A percentile compares a stretch with the other conserved stretches of the same genome.
These are phyloP conservation scores for Rhizopogon sp. DNA, from an alignment of 768 basidiomycete species.

Conservation along the genomic window DNA sequence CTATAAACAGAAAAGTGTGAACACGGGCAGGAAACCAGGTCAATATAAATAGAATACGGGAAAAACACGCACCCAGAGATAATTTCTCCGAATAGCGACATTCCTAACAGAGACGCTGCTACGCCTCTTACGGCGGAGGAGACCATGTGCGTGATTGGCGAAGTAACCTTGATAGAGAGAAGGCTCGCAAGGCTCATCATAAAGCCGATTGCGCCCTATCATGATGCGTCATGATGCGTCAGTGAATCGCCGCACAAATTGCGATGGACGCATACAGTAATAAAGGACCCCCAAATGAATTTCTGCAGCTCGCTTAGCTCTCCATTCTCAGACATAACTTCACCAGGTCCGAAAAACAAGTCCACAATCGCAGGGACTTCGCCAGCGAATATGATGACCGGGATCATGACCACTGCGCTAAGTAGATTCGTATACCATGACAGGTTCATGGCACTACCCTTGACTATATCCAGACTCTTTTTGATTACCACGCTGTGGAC, in stretches of 20 bases:
- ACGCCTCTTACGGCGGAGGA: slow-evolving; percentile 95
- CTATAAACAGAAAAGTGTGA: slow-evolving; percentile 30
- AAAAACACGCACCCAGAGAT: slow-evolving; percentile 61
- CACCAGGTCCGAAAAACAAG: slow-evolving; percentile 49
- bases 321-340: slow-evolving; percentile 32
- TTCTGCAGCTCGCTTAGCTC: slow-evolving; percentile 47
- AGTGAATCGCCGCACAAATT: background rate
- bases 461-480: slow-evolving; percentile 70
- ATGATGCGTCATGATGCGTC: background rate
- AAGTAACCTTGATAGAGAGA: slow-evolving; percentile 95
- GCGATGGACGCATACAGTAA: slow-evolving; percentile 52
- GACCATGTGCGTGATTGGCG: slow-evolving; percentile 96
- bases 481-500: slow-evolving; percentile 95
- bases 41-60: background rate
- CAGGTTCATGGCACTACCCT: slow-evolving; percentile 78
- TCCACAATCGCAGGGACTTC: slow-evolving; percentile 63
- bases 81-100: slow-evolving; percentile 77
- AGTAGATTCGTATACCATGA: slow-evolving; percentile 92
- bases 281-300: slow-evolving; percentile 72
- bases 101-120: slow-evolving; percentile 78
- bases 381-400: slow-evolving; percentile 68
- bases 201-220: slow-evolving; percentile 82
- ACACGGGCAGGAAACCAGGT: background rate
- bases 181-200: slow-evolving; percentile 91
- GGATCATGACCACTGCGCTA: slow-evolving; percentile 67